Conservation (phyloP, 2,329 filamentous ascomycete species). For the Knufia fluminis region DNA sequence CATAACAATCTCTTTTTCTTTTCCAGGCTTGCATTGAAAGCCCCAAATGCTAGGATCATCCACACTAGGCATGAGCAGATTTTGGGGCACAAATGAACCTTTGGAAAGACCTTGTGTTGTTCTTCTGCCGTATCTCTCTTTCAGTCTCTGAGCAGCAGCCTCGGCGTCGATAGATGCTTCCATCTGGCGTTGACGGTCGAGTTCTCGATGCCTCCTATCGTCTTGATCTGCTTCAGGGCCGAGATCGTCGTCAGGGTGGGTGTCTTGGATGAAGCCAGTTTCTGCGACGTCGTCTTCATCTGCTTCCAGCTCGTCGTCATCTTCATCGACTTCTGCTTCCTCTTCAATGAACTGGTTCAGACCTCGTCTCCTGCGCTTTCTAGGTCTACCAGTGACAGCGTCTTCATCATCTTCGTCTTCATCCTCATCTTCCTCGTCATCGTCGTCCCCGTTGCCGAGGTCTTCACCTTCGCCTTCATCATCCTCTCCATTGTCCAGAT, state of each 20-base stretch:
- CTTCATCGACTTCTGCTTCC: slow-evolving; percentile 92
- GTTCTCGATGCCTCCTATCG: slow-evolving; percentile 84
- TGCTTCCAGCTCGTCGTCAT: slow-evolving; percentile 79
- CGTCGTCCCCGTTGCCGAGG: slow-evolving; percentile 41
- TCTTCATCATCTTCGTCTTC: slow-evolving; percentile 26
- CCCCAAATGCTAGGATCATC: slow-evolving; percentile 96
- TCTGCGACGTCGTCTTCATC: slow-evolving; percentile 82
- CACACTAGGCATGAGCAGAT: slow-evolving; percentile 79
- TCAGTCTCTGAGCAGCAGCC: slow-evolving; percentile 77
- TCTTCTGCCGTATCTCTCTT: slow-evolving; percentile 78
- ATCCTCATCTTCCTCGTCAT: slow-evolving; percentile 55
- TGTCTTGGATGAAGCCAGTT: slow-evolving; percentile 78
- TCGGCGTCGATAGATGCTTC: slow-evolving; percentile 85
- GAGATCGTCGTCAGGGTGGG: slow-evolving; percentile 80
- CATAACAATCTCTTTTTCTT: slow-evolving; percentile 85
- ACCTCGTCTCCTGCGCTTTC: slow-evolving; percentile 65
- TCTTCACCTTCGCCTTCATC: slow-evolving; percentile 31
- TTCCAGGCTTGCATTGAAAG: slow-evolving; percentile 85
- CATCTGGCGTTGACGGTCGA: slow-evolving; percentile 83
- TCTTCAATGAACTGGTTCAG: slow-evolving; percentile 90
- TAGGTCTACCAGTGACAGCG: slow-evolving; percentile 52
- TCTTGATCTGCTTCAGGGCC: slow-evolving; percentile 69
- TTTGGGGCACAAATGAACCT: slow-evolving; percentile 70
- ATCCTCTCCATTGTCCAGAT: slow-evolving; percentile 26
- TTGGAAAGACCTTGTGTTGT: slow-evolving; percentile 56